These are phyloP conservation scores for Mixia osmundae DNA, from an alignment of 1,284 basidiomycete species.

Conservation along the genomic window DNA sequence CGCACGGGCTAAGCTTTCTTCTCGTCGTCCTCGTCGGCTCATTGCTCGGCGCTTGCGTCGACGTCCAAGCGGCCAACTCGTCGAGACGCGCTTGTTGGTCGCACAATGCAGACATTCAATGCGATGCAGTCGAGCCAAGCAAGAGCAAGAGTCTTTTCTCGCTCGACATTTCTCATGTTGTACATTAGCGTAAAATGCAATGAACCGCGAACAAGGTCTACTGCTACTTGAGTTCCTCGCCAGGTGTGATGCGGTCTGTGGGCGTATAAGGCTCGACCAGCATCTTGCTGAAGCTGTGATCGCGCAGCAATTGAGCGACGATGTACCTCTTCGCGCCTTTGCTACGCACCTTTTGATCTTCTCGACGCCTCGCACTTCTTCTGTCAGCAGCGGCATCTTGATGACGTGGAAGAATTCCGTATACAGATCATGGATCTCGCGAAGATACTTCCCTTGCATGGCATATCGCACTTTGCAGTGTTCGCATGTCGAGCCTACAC, in stretches of 20 bases:
- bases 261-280: conserved; percentile 5
- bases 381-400: conserved; percentile 73
- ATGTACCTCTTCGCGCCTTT: background rate
- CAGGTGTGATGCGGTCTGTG: background rate
- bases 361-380: conserved; percentile 48
- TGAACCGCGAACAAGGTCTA: too few relatives aligned
- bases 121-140: background rate
- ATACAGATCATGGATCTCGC: conserved; percentile 81
- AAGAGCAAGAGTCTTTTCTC: background rate
- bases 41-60: too few relatives aligned
- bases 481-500: conserved; percentile 67
- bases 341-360: conserved; percentile 9
- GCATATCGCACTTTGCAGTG: conserved; percentile 81
- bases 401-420: conserved; percentile 94
- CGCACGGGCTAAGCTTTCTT: too few relatives aligned
- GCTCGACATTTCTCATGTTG: too few relatives aligned
- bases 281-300: conserved; percentile 7
- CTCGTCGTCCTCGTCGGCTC: too few relatives aligned
- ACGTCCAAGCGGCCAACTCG: too few relatives aligned
- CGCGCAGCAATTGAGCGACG: background rate
- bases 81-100: background rate
- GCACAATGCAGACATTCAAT: background rate
- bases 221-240: too few relatives aligned
- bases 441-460: conserved; percentile 95
- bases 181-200: too few relatives aligned